A percentile compares a stretch with the other conserved stretches of the same genome.
Evolutionary conservation across 345 rosid genomes (phyloP).

Genomic region (Gynandropsis gynandra): DNA sequence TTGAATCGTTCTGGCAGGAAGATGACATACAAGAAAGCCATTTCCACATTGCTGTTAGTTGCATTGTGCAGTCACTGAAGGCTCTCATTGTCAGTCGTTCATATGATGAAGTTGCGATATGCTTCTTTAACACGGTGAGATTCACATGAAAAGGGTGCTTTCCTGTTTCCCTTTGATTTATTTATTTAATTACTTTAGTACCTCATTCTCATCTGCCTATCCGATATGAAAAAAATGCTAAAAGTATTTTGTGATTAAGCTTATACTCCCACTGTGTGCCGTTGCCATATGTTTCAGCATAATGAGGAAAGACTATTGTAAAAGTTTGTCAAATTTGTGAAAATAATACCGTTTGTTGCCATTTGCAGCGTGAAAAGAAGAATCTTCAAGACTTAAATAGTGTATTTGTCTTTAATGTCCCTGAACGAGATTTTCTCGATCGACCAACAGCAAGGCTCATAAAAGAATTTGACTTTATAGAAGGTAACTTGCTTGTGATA

Average conservation of each 20-base stretch:
- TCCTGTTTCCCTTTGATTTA: background rate
- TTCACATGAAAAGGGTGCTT: slow-evolving; percentile 1
- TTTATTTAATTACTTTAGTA: background rate
- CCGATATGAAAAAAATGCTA: too few relatives aligned
- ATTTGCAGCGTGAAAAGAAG: slow-evolving; percentile 82
- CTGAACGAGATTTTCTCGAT: slow-evolving; percentile 68
- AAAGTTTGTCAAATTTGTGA: background rate
- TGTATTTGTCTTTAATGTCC: slow-evolving; percentile 71
- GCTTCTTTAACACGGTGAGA: slow-evolving; percentile 90
- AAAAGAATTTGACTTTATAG: slow-evolving; percentile 60
- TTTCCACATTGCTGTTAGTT: slow-evolving; percentile 63
- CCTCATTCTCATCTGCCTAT: slow-evolving; percentile 6
- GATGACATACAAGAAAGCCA: slow-evolving; percentile 55
- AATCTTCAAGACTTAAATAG: slow-evolving; percentile 75
- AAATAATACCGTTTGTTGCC: slow-evolving; percentile 13
- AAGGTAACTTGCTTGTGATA: slow-evolving; percentile 41
- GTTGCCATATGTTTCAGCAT: background rate
- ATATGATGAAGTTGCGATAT: slow-evolving; percentile 77
- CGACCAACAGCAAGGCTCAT: slow-evolving; percentile 86
- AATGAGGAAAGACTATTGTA: background rate
- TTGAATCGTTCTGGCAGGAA: slow-evolving; percentile 37
- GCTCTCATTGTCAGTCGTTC: slow-evolving; percentile 70
- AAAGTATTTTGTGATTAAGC: background rate
- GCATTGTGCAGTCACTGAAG: slow-evolving; percentile 68
- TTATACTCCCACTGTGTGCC: background rate